Evolutionary conservation across 805 yeast genomes (phyloP).

Genomic region (Yarrowia porcina): DNA sequence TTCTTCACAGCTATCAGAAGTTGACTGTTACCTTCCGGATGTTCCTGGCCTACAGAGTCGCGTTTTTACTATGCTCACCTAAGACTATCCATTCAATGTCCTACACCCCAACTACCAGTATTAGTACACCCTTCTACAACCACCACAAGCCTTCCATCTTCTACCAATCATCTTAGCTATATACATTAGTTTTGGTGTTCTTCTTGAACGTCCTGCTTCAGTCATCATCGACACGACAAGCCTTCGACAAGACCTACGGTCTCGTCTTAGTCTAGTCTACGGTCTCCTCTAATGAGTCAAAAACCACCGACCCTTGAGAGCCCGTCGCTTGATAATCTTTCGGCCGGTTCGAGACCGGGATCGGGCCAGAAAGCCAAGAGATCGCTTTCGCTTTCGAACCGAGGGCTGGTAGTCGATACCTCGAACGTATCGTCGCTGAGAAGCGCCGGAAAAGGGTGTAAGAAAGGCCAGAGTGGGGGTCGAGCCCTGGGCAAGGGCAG

Average conservation of each 20-base stretch:
- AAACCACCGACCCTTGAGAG: conserved; percentile 90
- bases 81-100: too few relatives aligned
- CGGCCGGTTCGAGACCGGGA: conserved; percentile 71
- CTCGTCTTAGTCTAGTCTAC: too few relatives aligned
- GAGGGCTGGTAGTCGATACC: conserved; percentile 96
- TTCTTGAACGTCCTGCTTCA: too few relatives aligned
- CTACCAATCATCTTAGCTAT: background rate
- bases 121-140: too few relatives aligned
- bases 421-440: conserved; percentile 71
- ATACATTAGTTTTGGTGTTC: background rate
- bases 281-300: conserved; percentile 57
- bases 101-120: too few relatives aligned
- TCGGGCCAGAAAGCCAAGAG: conserved; percentile 85
- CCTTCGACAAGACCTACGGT: too few relatives aligned
- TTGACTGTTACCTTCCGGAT: too few relatives aligned
- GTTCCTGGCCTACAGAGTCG: too few relatives aligned
- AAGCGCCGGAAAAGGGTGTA: conserved; percentile 18
- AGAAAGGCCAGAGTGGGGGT: conserved; percentile 8
- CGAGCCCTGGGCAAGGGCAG: conserved; percentile 19
- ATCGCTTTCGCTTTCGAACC: conserved; percentile 83
- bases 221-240: too few relatives aligned
- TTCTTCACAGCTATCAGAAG: too few relatives aligned
- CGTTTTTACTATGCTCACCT: too few relatives aligned
- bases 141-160: background rate
- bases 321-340: conserved; percentile 72